Evolutionary conservation across 2,329 filamentous ascomycete genomes (phyloP).

Genomic region (Orbilia quercus): DNA sequence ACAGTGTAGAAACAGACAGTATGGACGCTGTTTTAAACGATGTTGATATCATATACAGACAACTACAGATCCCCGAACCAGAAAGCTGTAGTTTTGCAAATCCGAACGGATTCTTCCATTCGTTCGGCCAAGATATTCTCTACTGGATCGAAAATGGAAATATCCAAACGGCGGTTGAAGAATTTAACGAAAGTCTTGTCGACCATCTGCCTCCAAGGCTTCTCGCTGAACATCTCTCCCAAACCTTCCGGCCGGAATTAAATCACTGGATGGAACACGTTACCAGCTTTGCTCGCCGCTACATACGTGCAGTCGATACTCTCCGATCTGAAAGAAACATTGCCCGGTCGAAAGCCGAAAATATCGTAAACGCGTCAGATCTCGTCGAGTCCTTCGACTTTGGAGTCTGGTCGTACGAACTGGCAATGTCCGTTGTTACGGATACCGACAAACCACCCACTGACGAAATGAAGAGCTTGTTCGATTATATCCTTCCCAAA

Average conservation of each 20-base stretch:
- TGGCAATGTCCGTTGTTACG: neutral
- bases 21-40: no score
- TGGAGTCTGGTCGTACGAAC: neutral
- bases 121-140: slow-evolving; percentile 3
- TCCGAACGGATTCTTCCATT: neutral
- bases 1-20: no score
- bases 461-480: neutral
- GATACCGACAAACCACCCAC: neutral
- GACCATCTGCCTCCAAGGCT: neutral
- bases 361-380: neutral
- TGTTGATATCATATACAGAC: no score
- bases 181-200: neutral
- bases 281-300: neutral
- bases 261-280: neutral
- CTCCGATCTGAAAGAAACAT: neutral
- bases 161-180: neutral
- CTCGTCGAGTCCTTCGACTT: no score
- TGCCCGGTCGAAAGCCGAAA: neutral
- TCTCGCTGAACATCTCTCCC: slow-evolving; percentile 13
- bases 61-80: no score
- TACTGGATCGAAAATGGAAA: neutral
- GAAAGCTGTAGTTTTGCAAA: no score
- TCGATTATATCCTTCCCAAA: neutral
- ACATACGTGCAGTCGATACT: neutral
- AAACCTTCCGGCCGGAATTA: slow-evolving; percentile 1